Conservation (phyloP, 192 early-diverging fungal genomes). For the Gaertneriomyces sp. region DNA sequence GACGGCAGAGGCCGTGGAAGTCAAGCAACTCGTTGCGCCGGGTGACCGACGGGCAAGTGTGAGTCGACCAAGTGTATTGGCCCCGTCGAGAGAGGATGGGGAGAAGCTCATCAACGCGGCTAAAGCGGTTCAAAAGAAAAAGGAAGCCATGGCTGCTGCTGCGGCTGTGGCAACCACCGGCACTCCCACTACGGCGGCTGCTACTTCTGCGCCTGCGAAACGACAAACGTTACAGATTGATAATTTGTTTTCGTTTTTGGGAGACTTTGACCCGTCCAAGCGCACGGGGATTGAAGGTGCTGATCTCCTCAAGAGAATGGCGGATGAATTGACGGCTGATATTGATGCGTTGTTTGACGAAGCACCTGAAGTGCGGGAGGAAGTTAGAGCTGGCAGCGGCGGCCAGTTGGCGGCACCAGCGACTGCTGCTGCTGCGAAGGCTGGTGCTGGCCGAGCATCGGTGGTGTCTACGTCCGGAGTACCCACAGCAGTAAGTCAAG, state of each 20-base stretch:
- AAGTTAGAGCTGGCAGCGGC: no score
- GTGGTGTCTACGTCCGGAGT: no score
- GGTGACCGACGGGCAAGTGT: background rate
- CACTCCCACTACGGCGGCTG: background rate
- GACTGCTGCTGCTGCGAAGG: no score
- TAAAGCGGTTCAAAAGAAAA: constrained; percentile 23
- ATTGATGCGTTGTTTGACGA: constrained; percentile 37
- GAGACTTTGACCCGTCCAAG: constrained; percentile 40
- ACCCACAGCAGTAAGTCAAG: no score
- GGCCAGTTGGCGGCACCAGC: no score
- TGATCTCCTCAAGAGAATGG: constrained; percentile 33
- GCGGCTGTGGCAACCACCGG: no score
- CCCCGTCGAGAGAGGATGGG: constrained; percentile 13
- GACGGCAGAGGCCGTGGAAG: background rate
- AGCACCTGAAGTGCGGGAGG: background rate
- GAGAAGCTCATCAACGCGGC: constrained; percentile 17
- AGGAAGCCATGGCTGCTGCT: constrained; percentile 11
- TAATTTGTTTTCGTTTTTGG: constrained; percentile 44
- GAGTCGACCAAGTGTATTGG: background rate
- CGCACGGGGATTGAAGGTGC: constrained; percentile 17
- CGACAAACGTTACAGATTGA: constrained; percentile 28
- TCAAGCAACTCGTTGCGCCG: no score
- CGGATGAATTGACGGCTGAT: constrained; percentile 34
- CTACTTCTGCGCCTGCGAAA: background rate
- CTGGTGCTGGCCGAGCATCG: no score